A percentile compares a stretch with the other conserved stretches of the same genome.
phyloP scores from a whole-genome alignment of 2,329 filamentous ascomycete species.

The Dichotomopilus funicola region DNA sequence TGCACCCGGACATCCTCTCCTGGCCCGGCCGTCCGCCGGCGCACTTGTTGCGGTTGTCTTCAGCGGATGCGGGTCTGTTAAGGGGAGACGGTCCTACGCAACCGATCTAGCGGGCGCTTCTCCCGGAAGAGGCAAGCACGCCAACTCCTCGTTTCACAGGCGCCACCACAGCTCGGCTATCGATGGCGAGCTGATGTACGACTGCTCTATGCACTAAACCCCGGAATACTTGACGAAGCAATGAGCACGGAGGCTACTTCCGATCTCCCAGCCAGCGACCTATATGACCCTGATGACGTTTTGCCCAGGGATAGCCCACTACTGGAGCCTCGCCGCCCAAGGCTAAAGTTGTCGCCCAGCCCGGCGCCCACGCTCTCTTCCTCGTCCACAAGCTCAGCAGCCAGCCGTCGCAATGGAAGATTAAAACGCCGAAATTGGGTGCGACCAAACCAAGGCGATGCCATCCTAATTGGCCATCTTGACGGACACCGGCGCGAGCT shows the following conservation, averaged over 20 bases:
- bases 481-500: constrained; percentile 59
- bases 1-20: constrained; percentile 7
- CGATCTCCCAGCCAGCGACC: constrained; percentile 28
- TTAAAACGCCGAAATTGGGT: constrained; percentile 50
- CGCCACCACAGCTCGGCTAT: constrained; percentile 9
- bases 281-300: constrained; percentile 41
- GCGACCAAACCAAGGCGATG: constrained; percentile 54
- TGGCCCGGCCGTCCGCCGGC: constrained; percentile 1
- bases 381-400: constrained; percentile 39
- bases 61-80: constrained; percentile 6
- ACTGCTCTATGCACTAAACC: constrained; percentile 24
- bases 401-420: constrained; percentile 37
- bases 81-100: background rate
- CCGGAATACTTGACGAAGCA: constrained; percentile 28
- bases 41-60: constrained; percentile 5
- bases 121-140: background rate
- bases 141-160: background rate
- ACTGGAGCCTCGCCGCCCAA: constrained; percentile 35
- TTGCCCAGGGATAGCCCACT: constrained; percentile 36
- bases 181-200: constrained; percentile 30
- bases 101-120: background rate
- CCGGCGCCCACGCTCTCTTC: constrained; percentile 41
- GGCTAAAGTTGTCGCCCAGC: constrained; percentile 44
- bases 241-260: constrained; percentile 37
- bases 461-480: constrained; percentile 60